Conservation (phyloP, 306 rosid genomes). For the Delonix regia region DNA sequence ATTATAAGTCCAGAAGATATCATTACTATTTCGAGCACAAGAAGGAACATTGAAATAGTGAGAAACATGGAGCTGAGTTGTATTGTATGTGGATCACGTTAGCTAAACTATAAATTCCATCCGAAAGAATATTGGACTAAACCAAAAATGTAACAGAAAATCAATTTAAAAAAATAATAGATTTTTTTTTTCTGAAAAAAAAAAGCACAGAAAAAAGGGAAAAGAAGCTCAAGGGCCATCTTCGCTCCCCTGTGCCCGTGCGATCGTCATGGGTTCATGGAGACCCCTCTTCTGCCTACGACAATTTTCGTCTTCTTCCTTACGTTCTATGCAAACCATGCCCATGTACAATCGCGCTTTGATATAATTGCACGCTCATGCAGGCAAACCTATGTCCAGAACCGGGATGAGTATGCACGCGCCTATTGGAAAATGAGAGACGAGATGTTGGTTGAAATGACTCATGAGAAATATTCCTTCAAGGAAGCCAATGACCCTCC, state of each 20-base stretch:
- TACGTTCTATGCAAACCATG: neutral
- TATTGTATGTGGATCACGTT: too few species aligned
- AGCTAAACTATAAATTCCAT: too few species aligned
- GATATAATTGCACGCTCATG: conserved; percentile 34
- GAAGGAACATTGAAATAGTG: too few species aligned
- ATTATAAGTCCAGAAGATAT: too few species aligned
- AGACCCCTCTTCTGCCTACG: neutral
- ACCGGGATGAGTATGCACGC: neutral
- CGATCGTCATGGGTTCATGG: conserved; percentile 31
- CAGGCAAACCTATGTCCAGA: neutral
- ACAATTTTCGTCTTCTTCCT: conserved; percentile 16
- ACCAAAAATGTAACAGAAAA: too few species aligned
- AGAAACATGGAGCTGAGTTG: too few species aligned
- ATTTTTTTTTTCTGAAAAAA: too few species aligned
- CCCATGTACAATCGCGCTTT: neutral
- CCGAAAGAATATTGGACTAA: too few species aligned
- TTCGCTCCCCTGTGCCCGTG: neutral
- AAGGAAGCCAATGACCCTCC: conserved; percentile 36
- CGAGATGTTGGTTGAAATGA: conserved; percentile 26
- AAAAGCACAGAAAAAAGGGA: neutral
- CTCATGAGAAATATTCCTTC: neutral
- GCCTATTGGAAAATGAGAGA: neutral
- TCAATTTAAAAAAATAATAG: too few species aligned
- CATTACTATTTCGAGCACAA: too few species aligned
- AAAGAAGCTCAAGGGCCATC: neutral